Evolutionary conservation across 495 filamentous ascomycete genomes (phyloP).

Genomic region (Aspergillus coremiiformis): DNA sequence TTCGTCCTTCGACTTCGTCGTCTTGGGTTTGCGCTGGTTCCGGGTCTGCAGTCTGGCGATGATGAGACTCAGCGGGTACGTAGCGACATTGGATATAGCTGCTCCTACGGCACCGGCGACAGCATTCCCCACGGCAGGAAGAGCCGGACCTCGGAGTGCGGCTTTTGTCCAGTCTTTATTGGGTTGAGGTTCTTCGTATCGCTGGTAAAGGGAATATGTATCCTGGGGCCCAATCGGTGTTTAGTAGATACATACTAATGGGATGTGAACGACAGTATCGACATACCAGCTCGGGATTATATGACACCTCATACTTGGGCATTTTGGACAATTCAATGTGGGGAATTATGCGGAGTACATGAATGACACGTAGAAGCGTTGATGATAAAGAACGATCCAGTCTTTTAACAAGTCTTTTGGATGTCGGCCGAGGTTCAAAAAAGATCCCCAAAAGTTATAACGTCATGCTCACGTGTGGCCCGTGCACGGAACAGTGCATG

Average conservation of each 20-base stretch:
- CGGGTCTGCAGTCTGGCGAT: constrained; percentile 82
- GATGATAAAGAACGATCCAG: neutral
- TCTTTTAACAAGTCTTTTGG: no score
- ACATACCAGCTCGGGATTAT: constrained; percentile 29
- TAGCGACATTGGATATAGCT: constrained; percentile 68
- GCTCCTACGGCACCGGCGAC: constrained; percentile 71
- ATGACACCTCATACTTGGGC: constrained; percentile 28
- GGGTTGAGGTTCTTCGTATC: constrained; percentile 32
- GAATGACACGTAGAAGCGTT: no score
- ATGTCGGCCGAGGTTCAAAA: constrained; percentile 4
- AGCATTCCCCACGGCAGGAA: constrained; percentile 87
- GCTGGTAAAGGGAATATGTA: constrained; percentile 44
- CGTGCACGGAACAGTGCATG: constrained; percentile 5
- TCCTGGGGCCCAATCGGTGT: constrained; percentile 25
- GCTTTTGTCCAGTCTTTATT: constrained; percentile 30
- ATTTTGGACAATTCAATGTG: constrained; percentile 11
- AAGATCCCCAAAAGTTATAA: neutral
- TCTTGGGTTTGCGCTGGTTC: constrained; percentile 39
- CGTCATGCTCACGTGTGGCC: constrained; percentile 5
- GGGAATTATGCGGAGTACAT: neutral
- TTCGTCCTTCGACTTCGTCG: neutral
- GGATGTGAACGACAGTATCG: neutral
- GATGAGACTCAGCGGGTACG: constrained; percentile 81
- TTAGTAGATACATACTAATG: neutral
- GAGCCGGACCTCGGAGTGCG: constrained; percentile 41